Evolutionary conservation across 441 rosid genomes (phyloP).

Genomic region (Gossypium trilobum): DNA sequence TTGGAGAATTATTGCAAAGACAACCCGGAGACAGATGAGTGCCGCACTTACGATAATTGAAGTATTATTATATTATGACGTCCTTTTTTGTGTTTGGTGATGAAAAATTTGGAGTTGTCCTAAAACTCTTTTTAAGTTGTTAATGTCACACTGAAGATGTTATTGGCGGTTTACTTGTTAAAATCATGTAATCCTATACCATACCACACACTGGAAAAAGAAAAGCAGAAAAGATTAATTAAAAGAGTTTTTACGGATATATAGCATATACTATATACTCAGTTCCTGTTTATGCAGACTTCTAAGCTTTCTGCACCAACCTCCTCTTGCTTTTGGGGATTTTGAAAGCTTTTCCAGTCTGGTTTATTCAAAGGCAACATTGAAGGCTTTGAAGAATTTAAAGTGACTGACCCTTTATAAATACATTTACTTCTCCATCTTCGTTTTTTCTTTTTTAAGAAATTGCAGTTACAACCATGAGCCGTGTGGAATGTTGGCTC

Average conservation of each 20-base stretch:
- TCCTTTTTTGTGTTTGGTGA: background rate
- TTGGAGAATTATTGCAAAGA: conserved; percentile 3
- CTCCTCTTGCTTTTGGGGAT: too few species aligned
- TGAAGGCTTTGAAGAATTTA: too few species aligned
- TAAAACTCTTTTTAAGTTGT: background rate
- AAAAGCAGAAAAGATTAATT: background rate
- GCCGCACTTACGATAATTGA: background rate
- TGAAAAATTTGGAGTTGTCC: background rate
- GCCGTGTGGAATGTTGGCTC: too few species aligned
- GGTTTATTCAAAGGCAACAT: too few species aligned
- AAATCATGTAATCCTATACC: background rate
- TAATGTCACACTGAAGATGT: background rate
- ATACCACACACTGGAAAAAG: background rate
- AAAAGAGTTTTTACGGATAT: background rate
- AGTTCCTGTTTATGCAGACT: too few species aligned
- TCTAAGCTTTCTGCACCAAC: too few species aligned
- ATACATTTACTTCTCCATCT: too few species aligned
- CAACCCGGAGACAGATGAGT: background rate
- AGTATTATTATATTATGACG: background rate
- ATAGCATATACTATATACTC: too few species aligned
- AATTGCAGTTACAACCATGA: too few species aligned
- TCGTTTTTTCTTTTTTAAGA: too few species aligned
- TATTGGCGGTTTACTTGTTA: background rate
- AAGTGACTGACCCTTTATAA: too few species aligned
- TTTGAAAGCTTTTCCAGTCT: too few species aligned